Conservation (phyloP, 257 asterid species). For the Solanum appendiculatum region DNA sequence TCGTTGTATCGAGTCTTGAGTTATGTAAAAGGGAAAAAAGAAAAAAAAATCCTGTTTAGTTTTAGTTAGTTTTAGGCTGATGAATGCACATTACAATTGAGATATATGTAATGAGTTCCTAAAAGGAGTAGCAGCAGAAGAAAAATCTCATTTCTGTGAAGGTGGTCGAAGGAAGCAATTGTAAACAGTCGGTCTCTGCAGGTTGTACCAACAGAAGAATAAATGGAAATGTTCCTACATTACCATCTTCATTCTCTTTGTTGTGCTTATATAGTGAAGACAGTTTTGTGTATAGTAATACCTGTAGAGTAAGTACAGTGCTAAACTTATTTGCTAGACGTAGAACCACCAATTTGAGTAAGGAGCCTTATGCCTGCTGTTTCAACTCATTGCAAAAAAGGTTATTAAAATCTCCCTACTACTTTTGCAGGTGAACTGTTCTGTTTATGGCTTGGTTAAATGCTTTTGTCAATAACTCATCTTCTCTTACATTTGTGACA, state of each 20-base stretch:
- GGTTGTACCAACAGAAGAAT: slow-evolving; percentile 12
- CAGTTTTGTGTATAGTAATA: neutral
- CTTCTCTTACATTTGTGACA: neutral
- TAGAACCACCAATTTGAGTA: neutral
- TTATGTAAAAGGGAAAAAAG: neutral
- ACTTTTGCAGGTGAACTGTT: neutral
- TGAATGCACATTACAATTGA: slow-evolving; percentile 17
- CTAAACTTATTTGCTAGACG: neutral
- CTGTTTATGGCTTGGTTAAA: neutral
- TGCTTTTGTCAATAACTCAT: neutral
- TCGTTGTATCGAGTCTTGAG: neutral
- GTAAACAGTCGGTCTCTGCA: slow-evolving; percentile 29
- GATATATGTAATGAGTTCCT: slow-evolving; percentile 15
- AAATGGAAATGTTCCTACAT: neutral
- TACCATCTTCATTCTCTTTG: neutral
- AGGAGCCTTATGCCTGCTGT: neutral
- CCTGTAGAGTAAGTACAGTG: neutral
- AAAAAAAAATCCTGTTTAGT: slow-evolving; percentile 9
- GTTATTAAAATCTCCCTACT: neutral
- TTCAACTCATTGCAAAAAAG: neutral
- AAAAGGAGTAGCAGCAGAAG: slow-evolving; percentile 1
- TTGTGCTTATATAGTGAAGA: neutral
- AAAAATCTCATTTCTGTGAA: slow-evolving; percentile 13
- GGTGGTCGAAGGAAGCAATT: slow-evolving; percentile 22
- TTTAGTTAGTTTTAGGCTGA: slow-evolving; percentile 14